Base-by-base conservation (phyloP, 371 early-diverging fungal genomes). In the Lichtheimia hyalospora region DNA sequence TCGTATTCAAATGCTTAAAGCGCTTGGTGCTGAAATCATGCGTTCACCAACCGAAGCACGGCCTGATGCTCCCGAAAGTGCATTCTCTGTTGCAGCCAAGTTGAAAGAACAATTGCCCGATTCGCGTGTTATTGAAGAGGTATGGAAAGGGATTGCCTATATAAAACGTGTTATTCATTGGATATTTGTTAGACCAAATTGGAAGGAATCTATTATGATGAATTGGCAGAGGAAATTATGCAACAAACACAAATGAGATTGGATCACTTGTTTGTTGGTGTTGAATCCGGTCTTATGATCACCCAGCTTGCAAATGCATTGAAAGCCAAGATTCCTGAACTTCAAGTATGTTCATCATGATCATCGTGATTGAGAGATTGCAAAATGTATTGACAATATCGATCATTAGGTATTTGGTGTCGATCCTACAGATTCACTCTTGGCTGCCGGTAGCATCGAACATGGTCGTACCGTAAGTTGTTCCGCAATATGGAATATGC, bases 11-110 rank as follows among this genome's bases (percentile, higher is more conserved):
- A 54, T 91, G 43, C 70, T 92, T 13, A 92, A 93, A 61, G 83
- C 91, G 0, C 64, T 90, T 0, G 91, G 91, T 7, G 88, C 84
- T 0, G 92, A 92, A 58, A 90, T 93, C 57, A 74, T 92, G 25
- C 85, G 92, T 25, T 83, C 92, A 5, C 88, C 88, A 5, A 89
- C 85, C 49, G 89, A 88, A 52, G 92, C 84, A 13, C 79, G 83
- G 28, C 88, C 83, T 1, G 89, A 84, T 18, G 84, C 90, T 18
- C 84, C 90, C 41, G 92, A 93, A 68, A 88, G 86, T 52, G 79
- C 85, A 7, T 79, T 77, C 48, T 78, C 84, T 44, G 81, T 91
- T 7, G 92, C 92, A n/a, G 62, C 78, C 28, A 74, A 79, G 49
- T 71, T 92, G 25, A 83, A 84, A 2, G 68, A 72, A 13, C 84